Conservation (phyloP, 2,329 filamentous ascomycete species). For the Phyllosticta paracitricarpa region DNA sequence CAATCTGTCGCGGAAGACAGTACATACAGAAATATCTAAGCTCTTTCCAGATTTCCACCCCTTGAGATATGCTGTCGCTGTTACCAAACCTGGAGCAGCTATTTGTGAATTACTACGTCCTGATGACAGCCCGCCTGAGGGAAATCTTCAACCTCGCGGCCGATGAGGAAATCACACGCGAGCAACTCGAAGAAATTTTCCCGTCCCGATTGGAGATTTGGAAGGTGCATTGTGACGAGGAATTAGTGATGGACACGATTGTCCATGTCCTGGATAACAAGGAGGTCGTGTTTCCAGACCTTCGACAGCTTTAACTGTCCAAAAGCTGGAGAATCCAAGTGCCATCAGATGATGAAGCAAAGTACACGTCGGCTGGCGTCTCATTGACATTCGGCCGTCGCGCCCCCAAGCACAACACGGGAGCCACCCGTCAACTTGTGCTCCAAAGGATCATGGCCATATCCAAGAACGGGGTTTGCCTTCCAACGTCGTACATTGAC, state of each 20-base stretch:
- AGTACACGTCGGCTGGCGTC: background rate
- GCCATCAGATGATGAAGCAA: background rate
- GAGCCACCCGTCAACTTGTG: too few species aligned
- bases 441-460: background rate
- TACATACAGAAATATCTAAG: too few species aligned
- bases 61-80: too few species aligned
- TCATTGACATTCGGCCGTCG: background rate
- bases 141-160: too few species aligned
- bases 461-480: background rate
- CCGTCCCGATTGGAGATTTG: background rate
- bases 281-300: background rate
- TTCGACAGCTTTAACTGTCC: background rate
- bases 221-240: background rate
- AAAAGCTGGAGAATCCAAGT: background rate
- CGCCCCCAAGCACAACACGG: too few species aligned
- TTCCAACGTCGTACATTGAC: background rate
- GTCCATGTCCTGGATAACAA: background rate
- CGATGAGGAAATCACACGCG: background rate
- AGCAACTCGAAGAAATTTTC: background rate
- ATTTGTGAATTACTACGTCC: too few species aligned
- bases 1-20: too few species aligned
- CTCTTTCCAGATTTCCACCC: too few species aligned
- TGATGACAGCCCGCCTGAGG: too few species aligned
- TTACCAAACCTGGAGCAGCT: too few species aligned
- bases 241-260: background rate